Conservation (phyloP, 306 rosid genomes). For the Citrullus mucosospermus region DNA sequence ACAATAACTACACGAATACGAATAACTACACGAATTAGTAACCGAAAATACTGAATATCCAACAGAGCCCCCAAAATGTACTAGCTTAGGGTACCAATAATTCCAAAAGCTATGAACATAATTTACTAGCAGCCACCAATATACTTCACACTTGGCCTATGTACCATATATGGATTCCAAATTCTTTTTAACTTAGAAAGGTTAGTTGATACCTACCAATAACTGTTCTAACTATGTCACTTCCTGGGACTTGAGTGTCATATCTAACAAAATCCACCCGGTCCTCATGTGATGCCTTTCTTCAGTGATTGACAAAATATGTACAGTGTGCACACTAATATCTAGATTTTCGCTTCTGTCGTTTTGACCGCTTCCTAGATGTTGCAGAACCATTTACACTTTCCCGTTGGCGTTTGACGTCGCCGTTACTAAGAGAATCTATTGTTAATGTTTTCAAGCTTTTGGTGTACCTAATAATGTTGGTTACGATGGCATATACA, state of each 20-base stretch:
- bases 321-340: slow-evolving; percentile 33
- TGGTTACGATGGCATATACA: slow-evolving; percentile 65
- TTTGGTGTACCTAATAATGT: slow-evolving; percentile 40
- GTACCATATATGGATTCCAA: not conserved
- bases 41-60: not conserved
- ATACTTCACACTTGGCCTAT: not conserved
- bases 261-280: slow-evolving; percentile 92
- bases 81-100: not conserved
- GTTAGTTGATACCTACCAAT: not conserved
- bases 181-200: not conserved
- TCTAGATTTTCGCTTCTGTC: slow-evolving; percentile 38
- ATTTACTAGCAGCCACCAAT: not conserved
- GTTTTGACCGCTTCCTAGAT: slow-evolving; percentile 67
- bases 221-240: not conserved
- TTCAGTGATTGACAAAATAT: slow-evolving; percentile 16
- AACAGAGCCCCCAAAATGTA: not conserved
- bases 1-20: not conserved
- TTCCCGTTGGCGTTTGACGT: slow-evolving; percentile 31
- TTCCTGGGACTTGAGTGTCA: slow-evolving; percentile 38
- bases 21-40: not conserved
- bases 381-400: slow-evolving; percentile 31
- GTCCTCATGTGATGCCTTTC: slow-evolving; percentile 19
- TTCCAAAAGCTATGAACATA: slow-evolving; percentile 3
- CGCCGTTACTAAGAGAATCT: slow-evolving; percentile 41
- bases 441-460: slow-evolving; percentile 18